These are phyloP conservation scores for Hyaloscypha hepaticicola DNA, from an alignment of 495 filamentous ascomycete species.

Conservation along the genomic window DNA sequence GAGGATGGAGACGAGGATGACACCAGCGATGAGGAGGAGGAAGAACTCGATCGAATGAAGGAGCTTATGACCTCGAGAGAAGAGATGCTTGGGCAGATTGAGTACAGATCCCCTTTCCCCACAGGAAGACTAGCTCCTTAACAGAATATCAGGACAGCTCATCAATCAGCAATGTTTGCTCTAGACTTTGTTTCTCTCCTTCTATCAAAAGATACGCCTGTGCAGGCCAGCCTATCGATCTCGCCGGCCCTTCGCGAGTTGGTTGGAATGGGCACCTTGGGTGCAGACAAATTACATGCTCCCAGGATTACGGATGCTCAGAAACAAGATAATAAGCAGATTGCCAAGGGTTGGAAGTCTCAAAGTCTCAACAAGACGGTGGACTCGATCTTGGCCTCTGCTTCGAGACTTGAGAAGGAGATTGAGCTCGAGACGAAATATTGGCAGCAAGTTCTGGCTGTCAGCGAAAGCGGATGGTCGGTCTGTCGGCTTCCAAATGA, in stretches of 20 bases:
- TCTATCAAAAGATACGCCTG: conserved; percentile 71
- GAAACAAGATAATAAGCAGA: conserved; percentile 52
- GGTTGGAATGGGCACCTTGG: conserved; percentile 72
- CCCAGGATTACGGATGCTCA: conserved; percentile 53
- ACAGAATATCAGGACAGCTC: conserved; percentile 50
- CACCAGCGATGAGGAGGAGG: conserved; percentile 28
- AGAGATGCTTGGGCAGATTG: conserved; percentile 53
- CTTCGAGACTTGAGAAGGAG: conserved; percentile 69
- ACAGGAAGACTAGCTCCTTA: conserved; percentile 5
- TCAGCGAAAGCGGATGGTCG: conserved; percentile 83
- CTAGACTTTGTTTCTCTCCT: conserved; percentile 86
- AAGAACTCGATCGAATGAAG: conserved; percentile 35
- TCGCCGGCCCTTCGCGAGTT: conserved; percentile 64
- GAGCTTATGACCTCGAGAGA: conserved; percentile 46
- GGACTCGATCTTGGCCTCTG: conserved; percentile 70
- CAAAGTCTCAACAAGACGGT: conserved; percentile 73
- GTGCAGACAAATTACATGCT: conserved; percentile 63
- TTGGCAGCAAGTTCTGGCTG: conserved; percentile 79
- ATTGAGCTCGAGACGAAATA: conserved; percentile 77
- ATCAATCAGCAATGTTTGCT: conserved; percentile 62
- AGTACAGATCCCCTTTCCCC: conserved; percentile 35
- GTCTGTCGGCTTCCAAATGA: conserved; percentile 72
- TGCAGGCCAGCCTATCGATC: conserved; percentile 65
- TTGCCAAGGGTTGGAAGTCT: conserved; percentile 77
- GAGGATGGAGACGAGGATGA: conserved; percentile 29